Conservation (phyloP, 768 basidiomycete genomes). For the Mycena rebaudengoi region DNA sequence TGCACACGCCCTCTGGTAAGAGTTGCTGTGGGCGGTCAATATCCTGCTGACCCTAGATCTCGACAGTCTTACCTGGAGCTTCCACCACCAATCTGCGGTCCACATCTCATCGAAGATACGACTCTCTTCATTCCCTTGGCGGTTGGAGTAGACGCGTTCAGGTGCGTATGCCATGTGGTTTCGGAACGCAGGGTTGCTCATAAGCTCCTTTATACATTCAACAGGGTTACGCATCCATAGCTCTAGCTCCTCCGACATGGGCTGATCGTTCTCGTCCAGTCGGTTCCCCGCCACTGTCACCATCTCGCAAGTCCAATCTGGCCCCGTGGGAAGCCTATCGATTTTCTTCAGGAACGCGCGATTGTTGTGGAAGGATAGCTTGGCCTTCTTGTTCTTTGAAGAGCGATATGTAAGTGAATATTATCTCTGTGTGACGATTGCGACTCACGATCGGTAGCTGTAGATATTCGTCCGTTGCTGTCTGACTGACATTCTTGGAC, state of each 20-base stretch:
- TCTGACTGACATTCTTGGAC: conserved; percentile 33
- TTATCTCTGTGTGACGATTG: not conserved
- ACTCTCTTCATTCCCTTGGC: not conserved
- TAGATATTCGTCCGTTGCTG: conserved; percentile 38
- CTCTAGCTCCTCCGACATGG: conserved; percentile 9
- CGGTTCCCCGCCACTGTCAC: conserved; percentile 27
- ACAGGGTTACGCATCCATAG: conserved; percentile 20
- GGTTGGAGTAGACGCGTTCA: conserved; percentile 23
- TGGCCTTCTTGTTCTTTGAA: not conserved
- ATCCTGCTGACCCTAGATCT: too few species aligned
- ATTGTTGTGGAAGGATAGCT: conserved; percentile 24
- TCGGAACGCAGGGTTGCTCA: conserved; percentile 25
- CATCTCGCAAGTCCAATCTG: conserved; percentile 31
- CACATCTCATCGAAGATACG: conserved; percentile 34
- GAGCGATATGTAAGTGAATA: not conserved
- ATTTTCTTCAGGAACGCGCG: conserved; percentile 21
- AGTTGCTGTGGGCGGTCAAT: not conserved
- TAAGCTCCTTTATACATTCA: conserved; percentile 29
- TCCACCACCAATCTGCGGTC: conserved; percentile 39
- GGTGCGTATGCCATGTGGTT: conserved; percentile 34
- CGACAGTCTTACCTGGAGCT: conserved; percentile 31
- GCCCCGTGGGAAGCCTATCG: conserved; percentile 29
- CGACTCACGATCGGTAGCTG: conserved; percentile 23
- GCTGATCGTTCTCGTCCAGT: not conserved
- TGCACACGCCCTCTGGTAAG: conserved; percentile 13